Conservation (phyloP, 2,329 filamentous ascomycete genomes). For the Simplicillium aogashimaense region DNA sequence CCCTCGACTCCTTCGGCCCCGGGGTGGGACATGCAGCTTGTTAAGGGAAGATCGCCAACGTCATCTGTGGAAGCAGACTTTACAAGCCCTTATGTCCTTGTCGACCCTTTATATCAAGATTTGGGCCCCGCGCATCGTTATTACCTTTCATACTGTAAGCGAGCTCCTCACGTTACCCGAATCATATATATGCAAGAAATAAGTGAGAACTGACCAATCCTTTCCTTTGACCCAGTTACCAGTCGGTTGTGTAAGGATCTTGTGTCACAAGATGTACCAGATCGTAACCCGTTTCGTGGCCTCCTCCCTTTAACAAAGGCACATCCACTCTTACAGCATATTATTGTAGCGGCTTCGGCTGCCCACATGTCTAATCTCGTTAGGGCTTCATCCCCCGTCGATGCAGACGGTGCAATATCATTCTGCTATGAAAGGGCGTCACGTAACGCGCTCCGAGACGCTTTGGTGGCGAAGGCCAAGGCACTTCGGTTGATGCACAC, state of each 20-base stretch:
- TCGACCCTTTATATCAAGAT: constrained; percentile 40
- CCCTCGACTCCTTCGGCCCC: not conserved
- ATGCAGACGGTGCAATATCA: constrained; percentile 4
- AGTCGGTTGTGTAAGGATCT: constrained; percentile 43
- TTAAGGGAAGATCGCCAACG: constrained; percentile 10
- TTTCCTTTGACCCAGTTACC: constrained; percentile 26
- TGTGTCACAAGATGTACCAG: constrained; percentile 32
- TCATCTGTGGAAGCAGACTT: constrained; percentile 11
- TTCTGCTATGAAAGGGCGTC: constrained; percentile 12
- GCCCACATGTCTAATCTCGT: constrained; percentile 35
- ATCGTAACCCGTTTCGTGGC: constrained; percentile 34
- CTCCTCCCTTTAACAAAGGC: constrained; percentile 30
- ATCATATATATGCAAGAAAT: constrained; percentile 1
- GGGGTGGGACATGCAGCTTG: constrained; percentile 14
- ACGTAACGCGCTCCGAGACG: constrained; percentile 26
- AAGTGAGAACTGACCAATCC: constrained; percentile 1
- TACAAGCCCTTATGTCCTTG: constrained; percentile 26
- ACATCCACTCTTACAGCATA: constrained; percentile 32
- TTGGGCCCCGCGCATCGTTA: constrained; percentile 34
- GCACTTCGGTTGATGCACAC: constrained; percentile 29
- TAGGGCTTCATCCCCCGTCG: constrained; percentile 18
- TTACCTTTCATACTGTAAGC: constrained; percentile 31
- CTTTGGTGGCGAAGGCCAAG: constrained; percentile 33
- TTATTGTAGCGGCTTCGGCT: constrained; percentile 37
- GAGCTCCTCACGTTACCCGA: too few relatives aligned